Base-by-base conservation (phyloP, 2,329 filamentous ascomycete genomes). In the Monilinia vaccinii-corymbosi region DNA sequence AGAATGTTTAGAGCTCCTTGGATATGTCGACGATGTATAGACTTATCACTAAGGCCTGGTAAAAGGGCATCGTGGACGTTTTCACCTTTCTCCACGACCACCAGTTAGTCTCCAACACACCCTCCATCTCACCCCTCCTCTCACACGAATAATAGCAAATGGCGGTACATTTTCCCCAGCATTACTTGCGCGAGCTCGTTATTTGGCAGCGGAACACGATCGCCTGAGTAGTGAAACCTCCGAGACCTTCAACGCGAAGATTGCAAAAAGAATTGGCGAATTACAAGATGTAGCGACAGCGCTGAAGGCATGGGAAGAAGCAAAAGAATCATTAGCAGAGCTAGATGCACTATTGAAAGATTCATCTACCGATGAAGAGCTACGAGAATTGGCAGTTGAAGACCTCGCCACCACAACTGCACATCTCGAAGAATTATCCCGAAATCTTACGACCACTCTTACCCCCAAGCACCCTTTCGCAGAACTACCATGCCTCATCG, bases 391-490 rank as follows among this genome's bases (percentile, higher is more conserved):
- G 57, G 85, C 95, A 13, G 76, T 80, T n/a, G 91, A 96, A 64
- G 94, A 99, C 71, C 79, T 97, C 10, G 76, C 77, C n/a, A 73
- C 80, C 3, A 91, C 89, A 13, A 77, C 80, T 18, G 74, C 79
- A 7, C 78, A 81, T 61, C 80, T 97, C 28, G 78, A 81, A 3
- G 71, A 75, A 0, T 81, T 95, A 31, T 84, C 85, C 0, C 79
- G 79, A 42, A 82, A 81, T 40, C 80, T 99, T 47, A 90, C 90
- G 31, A 83, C 81, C 25, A 85, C 88, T 49, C 80, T 99, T 57
- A 88, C 96, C 18, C 94, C 94, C 0, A 83, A 85, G 45, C 92
- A 99, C 72, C 89, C 92, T 3, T 99, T 97, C 71, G 90, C 90
- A 36, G 82, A 91, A 63, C 81, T 97, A 67, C 91, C 92, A 57